Evolutionary conservation across 495 filamentous ascomycete species (phyloP), one percentile per base, ranked within the genome.

Genomic region (Xylaria palmicola): DNA sequence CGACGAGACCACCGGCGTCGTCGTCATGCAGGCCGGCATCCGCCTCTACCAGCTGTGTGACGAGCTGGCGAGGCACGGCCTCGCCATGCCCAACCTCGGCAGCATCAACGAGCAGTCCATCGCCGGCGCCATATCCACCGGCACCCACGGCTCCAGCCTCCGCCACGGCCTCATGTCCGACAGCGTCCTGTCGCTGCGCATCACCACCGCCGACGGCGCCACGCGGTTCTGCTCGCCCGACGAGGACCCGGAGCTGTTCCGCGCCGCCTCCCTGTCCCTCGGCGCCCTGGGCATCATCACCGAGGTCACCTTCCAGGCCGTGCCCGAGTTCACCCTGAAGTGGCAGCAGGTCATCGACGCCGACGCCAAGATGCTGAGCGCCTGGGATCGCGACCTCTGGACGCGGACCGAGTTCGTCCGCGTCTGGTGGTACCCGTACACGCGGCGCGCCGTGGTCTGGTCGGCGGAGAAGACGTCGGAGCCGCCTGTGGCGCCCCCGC

Each of bases 391-490:
- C 15, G 83, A 79, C 12, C 79, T 97, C 26, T 98, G 95, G 95
- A 90, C 83, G 6, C 82, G 85, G 40, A 81, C 86, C 65, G 91
- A 97, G 72, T 98, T 92, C 68, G 90, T 93, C 40, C 85, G 94
- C 24, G 89, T 97, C 41, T 98, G 94, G 94, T 98, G 94, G 94
- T 84, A 96, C 72, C 94, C 94, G 1, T 97, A 98, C 77, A 89
- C 87, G 74, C 83, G 88, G 51, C 81, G 89, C 27, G 90, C 89
- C 17, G 89, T 97, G 61, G 85, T 94, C 17, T 98, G 94, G 94
- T 84, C 83, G 29, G 94, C 92, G 5, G 68, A 86, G 86, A 88
- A 87, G 62, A 90, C 90, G 0, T 79, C 84, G 22, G 69, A 77
- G 17, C 60, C 68, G 39, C 71, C 74, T 44, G 54, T 57, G 37